phyloP scores from a whole-genome alignment of 495 filamentous ascomycete species.

The Tuber umbilicatum region DNA sequence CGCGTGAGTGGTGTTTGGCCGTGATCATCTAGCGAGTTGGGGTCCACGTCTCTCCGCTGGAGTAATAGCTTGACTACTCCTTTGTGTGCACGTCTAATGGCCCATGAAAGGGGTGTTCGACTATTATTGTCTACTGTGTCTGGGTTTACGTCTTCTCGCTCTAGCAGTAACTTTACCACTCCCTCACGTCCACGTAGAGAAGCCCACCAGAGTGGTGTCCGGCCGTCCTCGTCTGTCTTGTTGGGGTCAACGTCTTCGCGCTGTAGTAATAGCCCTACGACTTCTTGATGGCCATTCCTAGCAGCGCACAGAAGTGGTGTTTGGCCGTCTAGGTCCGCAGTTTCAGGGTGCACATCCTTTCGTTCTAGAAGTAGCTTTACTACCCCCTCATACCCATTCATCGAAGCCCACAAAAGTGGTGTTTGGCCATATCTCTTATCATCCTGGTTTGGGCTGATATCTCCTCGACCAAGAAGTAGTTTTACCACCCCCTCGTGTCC shows the following conservation, averaged over 20 bases:
- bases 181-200: slow-evolving; percentile 11
- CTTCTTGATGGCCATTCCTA: slow-evolving; percentile 8
- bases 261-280: slow-evolving; percentile 16
- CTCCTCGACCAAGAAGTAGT: slow-evolving; percentile 14
- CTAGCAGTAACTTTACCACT: slow-evolving; percentile 11
- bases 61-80: slow-evolving; percentile 12
- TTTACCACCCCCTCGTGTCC: slow-evolving; percentile 11
- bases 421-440: not conserved
- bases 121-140: slow-evolving; percentile 5
- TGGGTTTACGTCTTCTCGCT: slow-evolving; percentile 7
- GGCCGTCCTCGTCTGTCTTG: not conserved
- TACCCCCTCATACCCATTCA: slow-evolving; percentile 13
- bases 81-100: slow-evolving; percentile 9
- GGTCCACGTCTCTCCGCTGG: slow-evolving; percentile 7
- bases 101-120: slow-evolving; percentile 12
- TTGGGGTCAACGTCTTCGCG: not conserved
- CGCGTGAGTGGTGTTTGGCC: slow-evolving; percentile 9
- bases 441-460: not conserved
- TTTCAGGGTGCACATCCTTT: not conserved
- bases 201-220: slow-evolving; percentile 13
- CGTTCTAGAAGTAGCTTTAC: not conserved
- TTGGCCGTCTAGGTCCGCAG: not conserved
- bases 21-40: slow-evolving; percentile 10
- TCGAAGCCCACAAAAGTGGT: slow-evolving; percentile 16
- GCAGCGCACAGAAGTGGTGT: slow-evolving; percentile 10